Base-by-base conservation (phyloP, 345 rosid genomes). In the Gossypium mustelinum region DNA sequence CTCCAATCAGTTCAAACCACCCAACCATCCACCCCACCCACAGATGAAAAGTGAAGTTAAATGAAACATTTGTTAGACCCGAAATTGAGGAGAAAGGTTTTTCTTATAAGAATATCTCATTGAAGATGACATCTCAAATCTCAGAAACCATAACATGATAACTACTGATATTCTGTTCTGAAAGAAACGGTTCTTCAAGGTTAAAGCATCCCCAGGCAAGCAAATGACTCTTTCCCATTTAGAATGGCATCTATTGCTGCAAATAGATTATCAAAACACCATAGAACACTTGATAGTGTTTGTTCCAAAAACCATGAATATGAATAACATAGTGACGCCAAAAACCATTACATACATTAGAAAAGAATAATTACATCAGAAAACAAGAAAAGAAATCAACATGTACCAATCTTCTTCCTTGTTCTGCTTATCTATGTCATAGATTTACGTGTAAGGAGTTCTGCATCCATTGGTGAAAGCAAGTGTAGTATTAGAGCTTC, bases 181-280 rank as follows among this genome's bases (percentile, higher is more conserved):
- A 18, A 70, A 73, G 50, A 34, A 39, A 57, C 63, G 27, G 25
- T 63, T 56, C 20, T 59, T 54, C 47, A 66, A 67, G 73, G 78
- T 59, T 52, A 76, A 8, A 47, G 43, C 69, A 71, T 62, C 80
- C 92, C 98, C 97, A 85, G 86, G 73, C 65, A 79, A 22, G 98
- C 91, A 83, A 88, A 92, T 41, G 82, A 71, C 72, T 92, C 97
- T 82, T 90, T 94, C 79, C 85, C 87, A 29, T 78, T 87, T 77
- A 94, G 77, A 60, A 92, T 88, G 68, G 87, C 85, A 83, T 90
- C 94, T 97, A 92, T 91, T 2, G 91, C 97, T 79, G 90, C 87
- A 79, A 87, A 88, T 79, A 89, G 90, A 81, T 92, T 92, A 76
- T 91, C 93, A 72, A 92, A 52, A 84, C 90, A 77, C 88, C 87